phyloP scores from a whole-genome alignment of 2,329 filamentous ascomycete species.

The Thielaviopsis ethacetica region DNA sequence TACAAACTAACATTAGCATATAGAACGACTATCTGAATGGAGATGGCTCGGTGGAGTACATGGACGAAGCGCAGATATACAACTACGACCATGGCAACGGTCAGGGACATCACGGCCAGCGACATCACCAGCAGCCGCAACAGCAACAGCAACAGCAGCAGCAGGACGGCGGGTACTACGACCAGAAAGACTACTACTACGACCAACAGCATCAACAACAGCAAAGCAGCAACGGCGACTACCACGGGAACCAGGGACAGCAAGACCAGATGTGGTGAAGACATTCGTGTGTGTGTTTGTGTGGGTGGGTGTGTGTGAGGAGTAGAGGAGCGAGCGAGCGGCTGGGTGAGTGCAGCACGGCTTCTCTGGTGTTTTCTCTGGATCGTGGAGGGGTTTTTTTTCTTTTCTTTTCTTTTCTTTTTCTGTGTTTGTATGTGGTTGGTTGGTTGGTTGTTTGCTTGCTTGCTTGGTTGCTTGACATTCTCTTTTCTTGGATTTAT shows the following conservation, averaged over 20 bases:
- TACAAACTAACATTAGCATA: not conserved
- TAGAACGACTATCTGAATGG: conserved; percentile 30
- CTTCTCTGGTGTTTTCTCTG: not conserved
- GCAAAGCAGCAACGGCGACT: not conserved
- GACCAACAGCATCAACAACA: not conserved
- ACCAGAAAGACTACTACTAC: conserved; percentile 6
- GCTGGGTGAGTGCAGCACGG: too few relatives aligned
- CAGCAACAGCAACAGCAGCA: conserved; percentile 1
- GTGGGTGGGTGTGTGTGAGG: too few relatives aligned
- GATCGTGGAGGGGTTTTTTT: not conserved
- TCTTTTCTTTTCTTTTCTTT: not conserved
- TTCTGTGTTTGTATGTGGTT: not conserved
- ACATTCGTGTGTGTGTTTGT: too few relatives aligned
- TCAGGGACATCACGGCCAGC: conserved; percentile 2
- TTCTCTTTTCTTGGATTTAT: conserved; percentile 1
- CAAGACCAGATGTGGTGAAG: conserved; percentile 11
- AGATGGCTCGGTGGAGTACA: conserved; percentile 27
- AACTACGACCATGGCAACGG: conserved; percentile 23
- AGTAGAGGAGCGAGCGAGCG: not conserved
- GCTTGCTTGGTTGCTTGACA: not conserved
- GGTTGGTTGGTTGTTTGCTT: not conserved
- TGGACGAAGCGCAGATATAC: conserved; percentile 36
- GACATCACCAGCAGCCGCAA: not conserved
- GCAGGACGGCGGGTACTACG: not conserved
- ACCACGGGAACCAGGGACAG: not conserved